Percentiles rank a stretch among this genome's conserved stretches.
These are phyloP conservation scores for Monosporozyma unispora DNA, from an alignment of 805 yeast species.

Conservation along the genomic window DNA sequence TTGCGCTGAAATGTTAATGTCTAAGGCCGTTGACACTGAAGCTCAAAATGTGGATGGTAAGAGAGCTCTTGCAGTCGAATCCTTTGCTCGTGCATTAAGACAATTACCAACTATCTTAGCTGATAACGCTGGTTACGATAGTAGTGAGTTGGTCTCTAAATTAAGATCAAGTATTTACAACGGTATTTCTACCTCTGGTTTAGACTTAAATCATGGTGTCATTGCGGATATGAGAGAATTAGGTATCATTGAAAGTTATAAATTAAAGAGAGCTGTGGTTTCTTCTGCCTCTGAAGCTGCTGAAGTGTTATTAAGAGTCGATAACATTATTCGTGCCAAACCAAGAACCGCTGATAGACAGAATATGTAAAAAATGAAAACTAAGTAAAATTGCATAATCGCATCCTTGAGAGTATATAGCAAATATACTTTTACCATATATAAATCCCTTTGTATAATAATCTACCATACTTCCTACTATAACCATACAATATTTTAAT, in stretches of 20 bases:
- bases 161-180: slow-evolving; percentile 76
- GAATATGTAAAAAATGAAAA: slow-evolving; percentile 21
- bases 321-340: slow-evolving; percentile 91
- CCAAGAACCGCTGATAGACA: slow-evolving; percentile 95
- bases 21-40: slow-evolving; percentile 87
- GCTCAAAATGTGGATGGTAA: slow-evolving; percentile 92
- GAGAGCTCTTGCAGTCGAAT: slow-evolving; percentile 87
- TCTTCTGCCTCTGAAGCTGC: slow-evolving; percentile 97
- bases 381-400: not conserved
- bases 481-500: no score
- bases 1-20: slow-evolving; percentile 92
- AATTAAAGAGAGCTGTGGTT: slow-evolving; percentile 88
- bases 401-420: not conserved
- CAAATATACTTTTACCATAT: not conserved
- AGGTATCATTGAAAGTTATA: slow-evolving; percentile 89
- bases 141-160: slow-evolving; percentile 84
- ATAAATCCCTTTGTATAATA: not conserved
- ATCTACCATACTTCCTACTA: no score
- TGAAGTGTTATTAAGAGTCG: slow-evolving; percentile 89
- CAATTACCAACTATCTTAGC: slow-evolving; percentile 93
- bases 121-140: slow-evolving; percentile 95
- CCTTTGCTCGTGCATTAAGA: slow-evolving; percentile 88
- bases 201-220: slow-evolving; percentile 74
- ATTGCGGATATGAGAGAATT: slow-evolving; percentile 91
- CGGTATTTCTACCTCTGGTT: slow-evolving; percentile 87